phyloP scores from a whole-genome alignment of 176 grass and related monocot species.

The Oryza brachyantha region DNA sequence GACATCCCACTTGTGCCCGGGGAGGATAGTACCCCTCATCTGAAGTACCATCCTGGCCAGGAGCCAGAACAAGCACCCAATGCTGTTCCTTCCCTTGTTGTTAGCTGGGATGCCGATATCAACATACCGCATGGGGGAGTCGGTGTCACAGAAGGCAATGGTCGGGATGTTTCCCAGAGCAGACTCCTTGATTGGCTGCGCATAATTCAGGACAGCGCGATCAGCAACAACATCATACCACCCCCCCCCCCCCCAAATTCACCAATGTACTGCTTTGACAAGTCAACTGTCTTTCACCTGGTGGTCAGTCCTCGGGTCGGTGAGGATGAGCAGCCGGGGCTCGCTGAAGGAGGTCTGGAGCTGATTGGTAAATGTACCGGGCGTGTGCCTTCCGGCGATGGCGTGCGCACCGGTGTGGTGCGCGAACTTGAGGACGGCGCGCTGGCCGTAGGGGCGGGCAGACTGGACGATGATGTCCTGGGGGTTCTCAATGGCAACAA shows the following conservation, averaged over 20 bases:
- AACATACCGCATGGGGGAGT: constrained; percentile 87
- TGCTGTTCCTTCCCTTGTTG: constrained; percentile 90
- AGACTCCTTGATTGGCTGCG: constrained; percentile 91
- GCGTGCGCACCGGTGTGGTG: constrained; percentile 87
- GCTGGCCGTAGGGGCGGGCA: constrained; percentile 85
- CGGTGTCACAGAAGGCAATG: constrained; percentile 92
- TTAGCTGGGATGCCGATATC: constrained; percentile 91
- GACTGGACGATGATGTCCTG: constrained; percentile 95
- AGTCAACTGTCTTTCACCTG: constrained; percentile 39
- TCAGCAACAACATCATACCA: neutral
- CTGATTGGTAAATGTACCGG: constrained; percentile 94
- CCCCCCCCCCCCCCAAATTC: too few relatives aligned
- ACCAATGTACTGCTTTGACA: neutral
- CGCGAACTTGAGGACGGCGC: constrained; percentile 82
- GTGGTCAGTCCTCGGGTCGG: constrained; percentile 87
- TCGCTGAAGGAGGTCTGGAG: constrained; percentile 90
- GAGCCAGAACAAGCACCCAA: constrained; percentile 92
- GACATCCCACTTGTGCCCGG: constrained; percentile 86
- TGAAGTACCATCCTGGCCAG: constrained; percentile 88
- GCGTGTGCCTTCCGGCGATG: constrained; percentile 86
- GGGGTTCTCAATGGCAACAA: constrained; percentile 88
- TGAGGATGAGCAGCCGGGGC: constrained; percentile 86
- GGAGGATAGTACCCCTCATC: constrained; percentile 82
- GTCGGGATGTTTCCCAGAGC: constrained; percentile 86
- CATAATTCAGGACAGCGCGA: neutral